phyloP scores from a whole-genome alignment of 805 yeast species.

The Trichomonascus vanleenenianus region DNA sequence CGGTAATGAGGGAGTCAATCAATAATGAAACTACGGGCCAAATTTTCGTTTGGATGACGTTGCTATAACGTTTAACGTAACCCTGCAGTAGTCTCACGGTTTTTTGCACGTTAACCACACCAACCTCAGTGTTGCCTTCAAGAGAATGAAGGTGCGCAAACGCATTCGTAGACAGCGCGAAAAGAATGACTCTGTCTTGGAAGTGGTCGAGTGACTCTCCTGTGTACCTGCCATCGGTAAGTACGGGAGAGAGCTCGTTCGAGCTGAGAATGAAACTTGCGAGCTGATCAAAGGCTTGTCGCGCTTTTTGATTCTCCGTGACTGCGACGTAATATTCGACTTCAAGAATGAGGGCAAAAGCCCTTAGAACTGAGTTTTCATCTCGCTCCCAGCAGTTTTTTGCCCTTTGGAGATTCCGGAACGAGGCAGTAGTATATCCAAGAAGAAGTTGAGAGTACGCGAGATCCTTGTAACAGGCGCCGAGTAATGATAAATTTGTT shows the following conservation, averaged over 20 bases:
- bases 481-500: background rate
- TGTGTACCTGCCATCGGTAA: constrained; percentile 1
- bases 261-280: background rate
- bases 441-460: constrained; percentile 1
- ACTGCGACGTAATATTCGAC: background rate
- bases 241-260: background rate
- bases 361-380: background rate
- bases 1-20: constrained; percentile 6
- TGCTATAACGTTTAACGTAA: constrained; percentile 2
- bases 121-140: constrained; percentile 7
- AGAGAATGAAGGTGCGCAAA: constrained; percentile 1
- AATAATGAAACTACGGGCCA: constrained; percentile 9
- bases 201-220: constrained; percentile 6
- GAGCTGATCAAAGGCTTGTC: background rate
- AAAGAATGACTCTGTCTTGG: constrained; percentile 5
- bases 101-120: constrained; percentile 6
- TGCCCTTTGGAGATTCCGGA: background rate
- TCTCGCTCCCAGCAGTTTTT: background rate
- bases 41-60: background rate
- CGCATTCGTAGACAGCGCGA: background rate
- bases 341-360: background rate
- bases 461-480: background rate
- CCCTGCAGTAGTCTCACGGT: constrained; percentile 8
- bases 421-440: constrained; percentile 8
- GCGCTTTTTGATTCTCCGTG: background rate